Base-by-base conservation (phyloP, 2,329 filamentous ascomycete genomes). In the Trichoderma afroharzianum region DNA sequence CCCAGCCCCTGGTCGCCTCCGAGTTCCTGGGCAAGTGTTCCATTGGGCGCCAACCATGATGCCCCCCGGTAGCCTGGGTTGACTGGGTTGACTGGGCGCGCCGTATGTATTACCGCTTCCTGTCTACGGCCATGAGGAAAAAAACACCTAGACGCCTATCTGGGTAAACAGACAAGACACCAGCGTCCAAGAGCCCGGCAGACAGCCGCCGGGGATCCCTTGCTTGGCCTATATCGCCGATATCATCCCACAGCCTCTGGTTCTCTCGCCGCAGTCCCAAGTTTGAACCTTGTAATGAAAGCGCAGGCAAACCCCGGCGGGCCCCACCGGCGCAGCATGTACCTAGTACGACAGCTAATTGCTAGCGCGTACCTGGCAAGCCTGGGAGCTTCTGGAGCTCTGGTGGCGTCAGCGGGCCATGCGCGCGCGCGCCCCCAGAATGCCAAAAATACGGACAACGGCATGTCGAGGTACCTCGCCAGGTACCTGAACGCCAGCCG, bases 211-310 rank as follows among this genome's bases (percentile, higher is more conserved):
- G 66, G 47, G 61, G 32, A 50, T 33, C 68, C 68, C 68, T 66
- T 68, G 53, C 64, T 26, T 58, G 33, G 59, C 36, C 43, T 62
- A 61, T 39, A 64, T 36, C 39, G 59, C 58, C 59, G 68, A 70
- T 61, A 70, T 70, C 68, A 70, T 70, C 61, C 59, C 68, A 70
- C 68, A 70, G 68, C 55, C 36, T 50, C 57, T 61, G 21, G 39
- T 59, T 33, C 21, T 36, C 32, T 64, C 62, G 62, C 62, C 62
- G 43, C 43, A 50, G 55, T 69, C 67, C 67, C 67, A 69, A 68
- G 64, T 30, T 21, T n/a, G 67, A 69, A 53, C 67, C 68, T 61
- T 64, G 68, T 12, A 64, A 30, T 32, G 32, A 33, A 26, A n/a
- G 57, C 36, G 32, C 57, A 50, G 63, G 58, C 61, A 70, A 63